phyloP scores from a whole-genome alignment of 345 rosid species.

The Eucalyptus virginea region DNA sequence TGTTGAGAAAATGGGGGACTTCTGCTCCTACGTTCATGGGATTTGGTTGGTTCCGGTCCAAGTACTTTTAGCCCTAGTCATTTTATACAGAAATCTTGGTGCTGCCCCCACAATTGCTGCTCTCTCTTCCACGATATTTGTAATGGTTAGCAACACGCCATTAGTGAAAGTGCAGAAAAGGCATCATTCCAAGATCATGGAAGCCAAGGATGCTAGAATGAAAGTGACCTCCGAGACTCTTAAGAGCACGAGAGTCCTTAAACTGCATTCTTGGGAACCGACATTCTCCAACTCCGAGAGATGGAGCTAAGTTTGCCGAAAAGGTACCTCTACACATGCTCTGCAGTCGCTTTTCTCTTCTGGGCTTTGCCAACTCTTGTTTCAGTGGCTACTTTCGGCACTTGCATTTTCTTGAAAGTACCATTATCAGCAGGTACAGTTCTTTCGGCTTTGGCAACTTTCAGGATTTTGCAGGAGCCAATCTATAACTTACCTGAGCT shows the following conservation, averaged over 20 bases:
- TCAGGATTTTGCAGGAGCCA: slow-evolving; percentile 56
- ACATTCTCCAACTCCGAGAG: slow-evolving; percentile 25
- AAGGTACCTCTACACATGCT: slow-evolving; percentile 41
- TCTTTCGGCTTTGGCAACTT: slow-evolving; percentile 53
- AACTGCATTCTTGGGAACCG: not conserved
- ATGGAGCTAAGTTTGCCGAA: slow-evolving; percentile 13
- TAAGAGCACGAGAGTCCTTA: slow-evolving; percentile 1
- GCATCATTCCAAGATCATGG: slow-evolving; percentile 50
- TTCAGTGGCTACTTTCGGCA: slow-evolving; percentile 44
- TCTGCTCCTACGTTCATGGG: slow-evolving; percentile 47
- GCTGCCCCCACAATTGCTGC: slow-evolving; percentile 50
- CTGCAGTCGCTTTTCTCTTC: slow-evolving; percentile 51
- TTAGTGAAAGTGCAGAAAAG: slow-evolving; percentile 38
- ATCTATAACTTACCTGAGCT: slow-evolving; percentile 62
- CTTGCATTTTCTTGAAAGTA: slow-evolving; percentile 23
- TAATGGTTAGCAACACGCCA: slow-evolving; percentile 62
- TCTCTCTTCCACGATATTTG: slow-evolving; percentile 26
- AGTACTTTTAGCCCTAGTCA: slow-evolving; percentile 35
- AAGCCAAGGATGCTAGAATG: slow-evolving; percentile 1
- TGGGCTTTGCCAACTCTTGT: slow-evolving; percentile 66
- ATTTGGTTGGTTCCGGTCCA: slow-evolving; percentile 64
- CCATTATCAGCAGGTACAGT: slow-evolving; percentile 39
- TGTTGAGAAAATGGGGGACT: slow-evolving; percentile 55
- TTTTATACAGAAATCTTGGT: slow-evolving; percentile 42
- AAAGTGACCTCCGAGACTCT: not conserved